Percentiles rank a stretch among this genome's conserved stretches.
Conservation (phyloP, 352 stramenopile species). For the Globisporangium sylvaticum region DNA sequence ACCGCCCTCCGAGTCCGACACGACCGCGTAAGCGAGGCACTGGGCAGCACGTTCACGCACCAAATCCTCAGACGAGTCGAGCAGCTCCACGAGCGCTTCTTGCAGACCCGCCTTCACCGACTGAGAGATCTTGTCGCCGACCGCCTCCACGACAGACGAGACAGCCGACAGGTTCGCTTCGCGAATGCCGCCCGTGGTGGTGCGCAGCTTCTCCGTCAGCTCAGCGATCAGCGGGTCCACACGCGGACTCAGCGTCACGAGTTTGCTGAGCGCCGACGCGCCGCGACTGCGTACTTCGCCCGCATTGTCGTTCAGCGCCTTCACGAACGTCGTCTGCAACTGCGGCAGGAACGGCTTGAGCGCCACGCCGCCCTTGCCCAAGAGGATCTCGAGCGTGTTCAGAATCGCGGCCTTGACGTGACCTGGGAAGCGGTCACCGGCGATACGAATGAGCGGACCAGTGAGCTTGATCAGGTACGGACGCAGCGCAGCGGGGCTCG, state of each 20-base stretch:
- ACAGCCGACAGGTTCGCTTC: slow-evolving; percentile 78
- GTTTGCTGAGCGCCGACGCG: slow-evolving; percentile 88
- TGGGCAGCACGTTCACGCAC: slow-evolving; percentile 63
- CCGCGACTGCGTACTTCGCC: slow-evolving; percentile 90
- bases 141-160: slow-evolving; percentile 52
- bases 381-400: slow-evolving; percentile 94
- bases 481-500: slow-evolving; percentile 83
- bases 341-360: slow-evolving; percentile 99
- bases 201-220: slow-evolving; percentile 80
- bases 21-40: slow-evolving; percentile 59
- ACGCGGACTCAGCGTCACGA: slow-evolving; percentile 93
- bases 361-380: slow-evolving; percentile 94
- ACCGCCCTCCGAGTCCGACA: slow-evolving; percentile 35
- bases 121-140: slow-evolving; percentile 69
- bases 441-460: slow-evolving; percentile 97
- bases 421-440: slow-evolving; percentile 96
- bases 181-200: slow-evolving; percentile 63
- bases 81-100: slow-evolving; percentile 57
- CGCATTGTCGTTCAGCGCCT: slow-evolving; percentile 96
- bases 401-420: slow-evolving; percentile 98
- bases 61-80: slow-evolving; percentile 61
- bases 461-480: slow-evolving; percentile 98
- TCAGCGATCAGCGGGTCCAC: slow-evolving; percentile 96
- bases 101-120: slow-evolving; percentile 45
- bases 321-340: slow-evolving; percentile 99